Evolutionary conservation across 208 protist species (phyloP).

Genomic region (Trypanosoma mega): DNA sequence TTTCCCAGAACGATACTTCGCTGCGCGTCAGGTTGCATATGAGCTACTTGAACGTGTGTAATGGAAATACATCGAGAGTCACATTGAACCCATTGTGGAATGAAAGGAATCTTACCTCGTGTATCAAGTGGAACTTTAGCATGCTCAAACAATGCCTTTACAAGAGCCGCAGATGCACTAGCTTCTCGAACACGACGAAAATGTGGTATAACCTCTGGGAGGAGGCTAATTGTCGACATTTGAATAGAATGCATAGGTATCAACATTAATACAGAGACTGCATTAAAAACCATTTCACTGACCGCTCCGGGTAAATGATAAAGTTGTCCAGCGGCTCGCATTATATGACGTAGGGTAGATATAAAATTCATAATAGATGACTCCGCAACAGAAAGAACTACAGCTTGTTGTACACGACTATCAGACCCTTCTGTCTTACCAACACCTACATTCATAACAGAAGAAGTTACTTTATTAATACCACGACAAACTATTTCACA

Average conservation of each 20-base stretch:
- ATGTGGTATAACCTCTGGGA: constrained; percentile 81
- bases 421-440: constrained; percentile 27
- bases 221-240: constrained; percentile 73
- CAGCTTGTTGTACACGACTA: constrained; percentile 45
- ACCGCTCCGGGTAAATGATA: constrained; percentile 33
- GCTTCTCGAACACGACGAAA: constrained; percentile 50
- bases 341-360: constrained; percentile 72
- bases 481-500: constrained; percentile 72
- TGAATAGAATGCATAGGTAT: constrained; percentile 81
- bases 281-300: constrained; percentile 71
- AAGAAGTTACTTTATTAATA: constrained; percentile 69
- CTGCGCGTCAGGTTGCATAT: constrained; percentile 81
- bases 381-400: constrained; percentile 70
- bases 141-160: constrained; percentile 76
- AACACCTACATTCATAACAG: constrained; percentile 62
- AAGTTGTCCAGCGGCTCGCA: constrained; percentile 24
- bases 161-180: constrained; percentile 44
- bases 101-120: constrained; percentile 47
- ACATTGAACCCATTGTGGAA: constrained; percentile 77
- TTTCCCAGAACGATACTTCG: constrained; percentile 85
- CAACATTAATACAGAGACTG: constrained; percentile 78
- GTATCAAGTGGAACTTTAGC: constrained; percentile 33
- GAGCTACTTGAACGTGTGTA: constrained; percentile 61
- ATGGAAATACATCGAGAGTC: constrained; percentile 80
- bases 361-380: constrained; percentile 76